Evolutionary conservation across 176 grass and related monocot species (phyloP), one percentile per base, ranked within the genome.

Genomic region (Oryza glaberrima): DNA sequence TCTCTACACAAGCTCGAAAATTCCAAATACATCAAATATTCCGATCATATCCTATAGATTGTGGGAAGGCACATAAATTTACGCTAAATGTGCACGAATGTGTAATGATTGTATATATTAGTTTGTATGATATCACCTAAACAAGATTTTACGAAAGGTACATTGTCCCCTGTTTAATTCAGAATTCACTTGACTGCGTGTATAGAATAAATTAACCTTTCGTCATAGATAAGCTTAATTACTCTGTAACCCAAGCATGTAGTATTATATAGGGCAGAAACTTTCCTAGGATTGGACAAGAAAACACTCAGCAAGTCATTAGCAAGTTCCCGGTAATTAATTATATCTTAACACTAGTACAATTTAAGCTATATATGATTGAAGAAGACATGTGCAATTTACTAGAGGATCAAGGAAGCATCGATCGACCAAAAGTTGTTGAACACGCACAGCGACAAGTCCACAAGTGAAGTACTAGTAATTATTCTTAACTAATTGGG

Each of bases 351-450:
- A 48, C 7, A 22, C 20, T 6, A n/a, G 20, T 70, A 70, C 65
- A 70, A 70, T 77, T 52, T 69, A 64, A 70, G n/a, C 45, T 40
- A 70, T 28, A 28, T 28, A 28, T 48, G 48, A 23, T 76, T 43
- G 73, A 83, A 43, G 7, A 73, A 67, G 75, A 73, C 81, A 22
- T 49, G 34, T 7, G 7, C 41, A 73, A 73, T 79, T 88, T 88
- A 83, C 15, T 78, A 72, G 20, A 52, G 9, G 45, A 56, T 84
- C 69, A 88, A 0, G 17, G 56, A 77, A 78, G 26, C 48, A 77
- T 70, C 63, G 7, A 23, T 1, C 52, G 72, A 45, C 40, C 69
- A 23, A 54, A 23, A 61, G 56, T 61, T 73, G 12, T 67, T 88
- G 64, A 51, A 43, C 86, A 83, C 15, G 73, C 52, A 77, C 15